Evolutionary conservation across 129 eudicot genomes (phyloP), one percentile per base, ranked within the genome.

Genomic region (Glebionis coronaria): DNA sequence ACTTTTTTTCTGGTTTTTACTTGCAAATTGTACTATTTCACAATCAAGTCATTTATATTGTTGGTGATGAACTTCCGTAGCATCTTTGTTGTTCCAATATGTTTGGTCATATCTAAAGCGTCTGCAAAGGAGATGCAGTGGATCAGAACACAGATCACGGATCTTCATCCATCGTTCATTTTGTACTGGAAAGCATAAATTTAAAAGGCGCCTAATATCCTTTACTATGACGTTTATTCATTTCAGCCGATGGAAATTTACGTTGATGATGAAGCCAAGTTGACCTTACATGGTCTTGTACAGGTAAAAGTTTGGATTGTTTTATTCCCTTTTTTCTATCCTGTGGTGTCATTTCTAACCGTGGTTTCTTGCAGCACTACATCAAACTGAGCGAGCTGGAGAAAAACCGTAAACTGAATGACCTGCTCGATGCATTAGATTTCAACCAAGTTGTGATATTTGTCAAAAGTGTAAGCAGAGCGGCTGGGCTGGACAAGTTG

Each of bases 241-340:
- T 89, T 84, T 76, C 90, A 89, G 96, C 93, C 93, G 14, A 89
- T 89, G 96, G 93, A 89, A 81, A 89, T 85, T 68, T 89, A 89
- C 76, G 96, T 85, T 74, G 96, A 89, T 55, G 96, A 89, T 47
- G 96, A 89, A 64, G 93, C 96, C 72, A 89, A 89, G 75, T 67
- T 89, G 96, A 89, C 96, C 72, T 82, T 85, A 18, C 96, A 89
- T 14, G 96, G 93, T 70, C 96, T 89, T 79, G 96, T 89, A 71
- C 93, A 89, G 90, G 96, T 85, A 76, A 44, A 53, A 14, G 9
- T 65, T 59, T 19, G 59, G 9, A 11, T 44, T 44, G 10, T 44
- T 49, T 49, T 4, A 49, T 12, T 49, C 54, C 18, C 18, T 4
- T 49, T 49, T 49, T 14, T 4, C n/a, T 2, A 10, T 1, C 4